Base-by-base conservation (phyloP, 2,329 filamentous ascomycete species). In the Dothistroma septosporum region DNA sequence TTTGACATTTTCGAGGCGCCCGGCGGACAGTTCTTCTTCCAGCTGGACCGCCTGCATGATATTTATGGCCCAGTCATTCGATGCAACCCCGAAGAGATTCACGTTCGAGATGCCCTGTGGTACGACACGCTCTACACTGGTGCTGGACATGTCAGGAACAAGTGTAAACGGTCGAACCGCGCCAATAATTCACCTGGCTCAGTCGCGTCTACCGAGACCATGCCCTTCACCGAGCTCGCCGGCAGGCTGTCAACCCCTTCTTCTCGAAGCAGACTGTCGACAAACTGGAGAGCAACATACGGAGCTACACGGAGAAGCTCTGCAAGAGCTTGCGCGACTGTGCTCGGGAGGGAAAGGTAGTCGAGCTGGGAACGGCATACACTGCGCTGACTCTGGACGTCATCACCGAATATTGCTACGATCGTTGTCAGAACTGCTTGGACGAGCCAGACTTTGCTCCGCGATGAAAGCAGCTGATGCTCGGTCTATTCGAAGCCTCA, bases 1-100 rank as follows among this genome's bases (percentile, higher is more conserved):
- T 58, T 55, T 41, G 61, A 63, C 46, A 33, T 60, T 31, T 52
- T 57, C 28, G 12, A 22, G 1, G 11, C 57, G 31, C 57, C 57
- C 10, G 28, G 35, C 22, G 60, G 60, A 4, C 58, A 58, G 21
- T 63, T 48, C 44, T 28, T 54, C 11, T 58, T 16, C 21, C 47
- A 56, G 7, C 53, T 63, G 37, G 22, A 50, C 22, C 7, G 41
- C 9, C 54, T 63, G 19, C 61, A 63, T 35, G 49, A 55, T 1
- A 31, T 31, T 22, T 61, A 61, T 50, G 61, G 61, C 28, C 59
- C 61, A 4, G 54, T 64, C 0, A 44, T 64, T 32, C 59, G 61
- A 9, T 48, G 55, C 33, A 59, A 28, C 10, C 61, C 61, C 2
- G 52, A 58, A 2, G 61, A 58, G 21, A 49, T 60, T 35, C 58